Conservation (phyloP, 1,284 basidiomycete genomes). For the Fomes fomentarius region DNA sequence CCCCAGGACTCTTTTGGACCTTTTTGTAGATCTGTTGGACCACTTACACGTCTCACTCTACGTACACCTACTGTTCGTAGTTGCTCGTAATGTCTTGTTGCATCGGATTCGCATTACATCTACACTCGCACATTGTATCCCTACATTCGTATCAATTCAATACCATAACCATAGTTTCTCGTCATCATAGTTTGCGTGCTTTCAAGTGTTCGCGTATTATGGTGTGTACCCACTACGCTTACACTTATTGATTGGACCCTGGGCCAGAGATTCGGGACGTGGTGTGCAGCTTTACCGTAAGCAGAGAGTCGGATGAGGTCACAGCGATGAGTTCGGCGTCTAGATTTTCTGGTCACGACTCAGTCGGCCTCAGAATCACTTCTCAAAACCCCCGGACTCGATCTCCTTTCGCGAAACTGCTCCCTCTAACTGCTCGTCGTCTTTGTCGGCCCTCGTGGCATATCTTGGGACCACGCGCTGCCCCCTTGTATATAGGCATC, state of each 20-base stretch:
- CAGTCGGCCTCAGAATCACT: background rate
- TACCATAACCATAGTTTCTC: background rate
- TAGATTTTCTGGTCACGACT: no score
- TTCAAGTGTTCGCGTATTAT: no score
- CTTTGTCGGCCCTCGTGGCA: slow-evolving; percentile 20
- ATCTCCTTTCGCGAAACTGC: slow-evolving; percentile 18
- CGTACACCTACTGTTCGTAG: no score
- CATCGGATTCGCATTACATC: background rate
- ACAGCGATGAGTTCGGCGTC: no score
- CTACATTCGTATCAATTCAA: slow-evolving; percentile 2
- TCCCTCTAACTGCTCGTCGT: slow-evolving; percentile 9
- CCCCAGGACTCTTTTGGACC: background rate
- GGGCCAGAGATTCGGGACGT: no score
- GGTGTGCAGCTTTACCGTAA: no score
- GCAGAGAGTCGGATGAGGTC: no score
- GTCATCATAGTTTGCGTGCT: background rate
- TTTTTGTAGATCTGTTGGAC: no score
- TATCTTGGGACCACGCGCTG: background rate
- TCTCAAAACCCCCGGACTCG: background rate
- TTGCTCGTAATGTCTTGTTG: no score
- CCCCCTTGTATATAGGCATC: background rate
- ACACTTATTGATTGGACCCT: no score
- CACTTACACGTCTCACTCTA: no score
- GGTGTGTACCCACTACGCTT: no score
- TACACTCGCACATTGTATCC: slow-evolving; percentile 17